Conservation (phyloP, 2,329 filamentous ascomycete genomes). For the Tolypocladium paradoxum region DNA sequence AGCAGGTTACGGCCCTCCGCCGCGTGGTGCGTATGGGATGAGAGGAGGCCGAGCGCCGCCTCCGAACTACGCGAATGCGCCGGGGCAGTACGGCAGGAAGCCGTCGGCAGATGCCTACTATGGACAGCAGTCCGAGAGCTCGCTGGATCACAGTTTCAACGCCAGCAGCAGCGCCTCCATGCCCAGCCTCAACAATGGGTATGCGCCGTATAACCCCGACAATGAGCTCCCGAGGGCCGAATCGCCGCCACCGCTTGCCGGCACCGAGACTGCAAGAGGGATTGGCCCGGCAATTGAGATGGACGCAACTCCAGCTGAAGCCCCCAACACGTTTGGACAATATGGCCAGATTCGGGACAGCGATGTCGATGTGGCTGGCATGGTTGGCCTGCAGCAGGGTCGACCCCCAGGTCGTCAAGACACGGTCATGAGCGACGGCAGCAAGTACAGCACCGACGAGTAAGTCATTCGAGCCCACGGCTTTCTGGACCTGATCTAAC, state of each 20-base stretch:
- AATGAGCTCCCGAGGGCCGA: slow-evolving; percentile 46
- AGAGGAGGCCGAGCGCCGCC: slow-evolving; percentile 20
- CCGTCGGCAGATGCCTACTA: slow-evolving; percentile 25
- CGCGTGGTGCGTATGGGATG: slow-evolving; percentile 20
- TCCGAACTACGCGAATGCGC: slow-evolving; percentile 28
- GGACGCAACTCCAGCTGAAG: slow-evolving; percentile 50
- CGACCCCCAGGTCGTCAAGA: slow-evolving; percentile 29
- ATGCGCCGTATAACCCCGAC: slow-evolving; percentile 29
- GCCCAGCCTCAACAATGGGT: slow-evolving; percentile 19
- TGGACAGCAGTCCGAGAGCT: slow-evolving; percentile 8
- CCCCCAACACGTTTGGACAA: slow-evolving; percentile 31
- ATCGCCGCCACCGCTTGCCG: slow-evolving; percentile 51
- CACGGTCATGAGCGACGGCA: slow-evolving; percentile 52
- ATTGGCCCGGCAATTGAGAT: slow-evolving; percentile 67
- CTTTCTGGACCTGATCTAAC: not conserved
- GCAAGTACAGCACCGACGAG: slow-evolving; percentile 64
- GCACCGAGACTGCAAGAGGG: slow-evolving; percentile 24
- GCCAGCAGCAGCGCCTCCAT: slow-evolving; percentile 5
- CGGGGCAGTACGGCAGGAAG: slow-evolving; percentile 25
- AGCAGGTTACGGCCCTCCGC: slow-evolving; percentile 20
- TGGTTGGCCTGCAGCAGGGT: slow-evolving; percentile 60
- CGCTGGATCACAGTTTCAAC: not conserved
- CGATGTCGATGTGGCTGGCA: slow-evolving; percentile 62
- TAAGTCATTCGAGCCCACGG: slow-evolving; percentile 26
- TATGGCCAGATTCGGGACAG: slow-evolving; percentile 46